Percentiles rank a stretch among this genome's conserved stretches.
phyloP scores from a whole-genome alignment of 768 basidiomycete species.

The Clitopilus passeckerianus region DNA sequence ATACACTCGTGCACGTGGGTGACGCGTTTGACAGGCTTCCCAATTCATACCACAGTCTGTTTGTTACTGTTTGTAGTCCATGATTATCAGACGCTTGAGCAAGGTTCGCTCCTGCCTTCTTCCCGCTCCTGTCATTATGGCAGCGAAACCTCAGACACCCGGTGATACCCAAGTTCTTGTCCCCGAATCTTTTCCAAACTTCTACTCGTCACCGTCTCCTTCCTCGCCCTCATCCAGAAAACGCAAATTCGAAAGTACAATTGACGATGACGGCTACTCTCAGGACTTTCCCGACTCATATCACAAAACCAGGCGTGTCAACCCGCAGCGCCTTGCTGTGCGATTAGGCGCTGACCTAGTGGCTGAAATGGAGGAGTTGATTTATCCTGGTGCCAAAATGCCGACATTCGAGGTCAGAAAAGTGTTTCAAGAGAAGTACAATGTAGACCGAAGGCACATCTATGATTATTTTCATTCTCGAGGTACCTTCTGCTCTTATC shows the following conservation, averaged over 20 bases:
- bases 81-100: background rate
- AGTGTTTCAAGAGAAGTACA: conserved; percentile 66
- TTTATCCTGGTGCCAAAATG: conserved; percentile 72
- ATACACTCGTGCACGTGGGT: conserved; percentile 5
- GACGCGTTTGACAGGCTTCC: background rate
- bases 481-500: conserved; percentile 24
- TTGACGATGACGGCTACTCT: conserved; percentile 7
- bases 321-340: conserved; percentile 64
- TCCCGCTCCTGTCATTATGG: conserved; percentile 5
- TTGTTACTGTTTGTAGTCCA: conserved; percentile 4
- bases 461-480: conserved; percentile 77
- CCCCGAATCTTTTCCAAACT: too few relatives aligned
- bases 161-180: conserved; percentile 4
- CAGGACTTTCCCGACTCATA: conserved; percentile 22
- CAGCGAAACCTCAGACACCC: conserved; percentile 26
- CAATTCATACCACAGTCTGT: conserved; percentile 7
- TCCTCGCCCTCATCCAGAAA: too few relatives aligned
- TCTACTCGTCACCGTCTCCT: background rate
- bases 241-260: background rate
- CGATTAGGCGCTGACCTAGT: conserved; percentile 64
- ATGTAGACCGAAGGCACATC: conserved; percentile 67
- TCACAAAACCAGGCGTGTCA: conserved; percentile 50
- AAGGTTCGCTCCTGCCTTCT: background rate
- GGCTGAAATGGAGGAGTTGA: conserved; percentile 67
- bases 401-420: conserved; percentile 67